A percentile compares a stretch with the other conserved stretches of the same genome.
These are phyloP conservation scores for Lasiodiplodia sp. DNA, from an alignment of 2,329 filamentous ascomycete species.

Conservation along the genomic window DNA sequence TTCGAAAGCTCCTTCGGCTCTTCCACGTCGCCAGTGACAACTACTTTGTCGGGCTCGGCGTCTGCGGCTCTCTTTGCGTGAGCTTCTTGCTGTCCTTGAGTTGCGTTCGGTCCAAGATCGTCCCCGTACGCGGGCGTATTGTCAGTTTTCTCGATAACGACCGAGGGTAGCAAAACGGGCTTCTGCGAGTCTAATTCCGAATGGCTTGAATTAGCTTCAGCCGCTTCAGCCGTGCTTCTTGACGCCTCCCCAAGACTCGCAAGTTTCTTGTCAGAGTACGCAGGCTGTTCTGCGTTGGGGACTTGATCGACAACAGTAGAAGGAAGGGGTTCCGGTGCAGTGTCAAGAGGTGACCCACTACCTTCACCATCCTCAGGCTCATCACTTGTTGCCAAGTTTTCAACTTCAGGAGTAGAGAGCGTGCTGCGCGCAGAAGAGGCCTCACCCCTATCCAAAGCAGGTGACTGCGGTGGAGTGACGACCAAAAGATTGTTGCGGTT, in stretches of 20 bases:
- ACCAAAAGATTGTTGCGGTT: constrained; percentile 62
- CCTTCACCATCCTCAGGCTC: not conserved
- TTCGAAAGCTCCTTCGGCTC: not conserved
- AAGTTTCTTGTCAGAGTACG: constrained; percentile 34
- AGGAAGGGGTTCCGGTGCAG: constrained; percentile 33
- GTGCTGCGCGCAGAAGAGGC: not conserved
- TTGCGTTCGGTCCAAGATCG: constrained; percentile 45
- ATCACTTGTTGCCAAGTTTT: not conserved
- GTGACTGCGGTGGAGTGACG: constrained; percentile 36
- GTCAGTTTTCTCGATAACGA: constrained; percentile 48
- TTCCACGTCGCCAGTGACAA: constrained; percentile 32
- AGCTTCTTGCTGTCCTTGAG: constrained; percentile 43
- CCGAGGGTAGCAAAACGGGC: constrained; percentile 34
- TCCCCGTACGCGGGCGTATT: constrained; percentile 44
- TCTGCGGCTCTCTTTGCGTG: constrained; percentile 43
- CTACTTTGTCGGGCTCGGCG: constrained; percentile 44
- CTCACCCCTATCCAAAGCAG: not conserved
- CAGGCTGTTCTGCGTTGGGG: constrained; percentile 34
- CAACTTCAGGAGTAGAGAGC: constrained; percentile 16
- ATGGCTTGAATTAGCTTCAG: constrained; percentile 13
- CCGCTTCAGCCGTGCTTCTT: constrained; percentile 37
- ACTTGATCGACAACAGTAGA: constrained; percentile 39
- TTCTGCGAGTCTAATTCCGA: constrained; percentile 7
- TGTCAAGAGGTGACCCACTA: constrained; percentile 29
- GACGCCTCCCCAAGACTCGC: constrained; percentile 32